phyloP scores from a whole-genome alignment of 2,329 filamentous ascomycete genomes.

The Ascocoryne sarcoides region DNA sequence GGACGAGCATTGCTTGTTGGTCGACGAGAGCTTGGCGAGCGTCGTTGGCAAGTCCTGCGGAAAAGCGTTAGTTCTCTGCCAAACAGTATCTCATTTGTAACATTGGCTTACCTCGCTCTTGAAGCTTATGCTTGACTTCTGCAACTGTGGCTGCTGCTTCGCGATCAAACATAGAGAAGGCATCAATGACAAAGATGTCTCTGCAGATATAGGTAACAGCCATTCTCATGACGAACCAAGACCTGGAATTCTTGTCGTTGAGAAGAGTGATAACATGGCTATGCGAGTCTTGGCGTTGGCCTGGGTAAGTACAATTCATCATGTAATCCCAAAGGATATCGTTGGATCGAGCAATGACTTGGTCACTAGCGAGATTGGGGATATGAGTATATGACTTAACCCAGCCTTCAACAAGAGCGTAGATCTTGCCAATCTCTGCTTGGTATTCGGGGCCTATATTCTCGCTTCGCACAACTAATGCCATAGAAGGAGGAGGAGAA shows the following conservation, averaged over 20 bases:
- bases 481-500: constrained; percentile 6
- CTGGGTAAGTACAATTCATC: constrained; percentile 25
- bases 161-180: constrained; percentile 29
- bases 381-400: constrained; percentile 17
- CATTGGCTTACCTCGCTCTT: constrained; percentile 25
- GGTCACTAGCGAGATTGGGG: constrained; percentile 17
- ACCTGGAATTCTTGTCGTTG: constrained; percentile 24
- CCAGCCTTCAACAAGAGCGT: constrained; percentile 24
- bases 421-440: constrained; percentile 13
- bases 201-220: constrained; percentile 31
- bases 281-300: constrained; percentile 24
- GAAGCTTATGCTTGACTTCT: constrained; percentile 12
- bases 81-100: too few species aligned
- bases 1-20: constrained; percentile 30
- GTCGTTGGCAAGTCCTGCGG: constrained; percentile 15
- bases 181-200: constrained; percentile 28
- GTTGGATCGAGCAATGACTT: constrained; percentile 15
- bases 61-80: too few species aligned
- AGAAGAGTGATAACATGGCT: constrained; percentile 30
- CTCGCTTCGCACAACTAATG: constrained; percentile 6
- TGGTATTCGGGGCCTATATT: constrained; percentile 10
- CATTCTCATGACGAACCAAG: constrained; percentile 33
- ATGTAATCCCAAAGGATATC: constrained; percentile 32
- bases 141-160: constrained; percentile 21
- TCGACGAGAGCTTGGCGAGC: constrained; percentile 30